phyloP scores from a whole-genome alignment of 495 filamentous ascomycete genomes.

The Neurospora africana region DNA sequence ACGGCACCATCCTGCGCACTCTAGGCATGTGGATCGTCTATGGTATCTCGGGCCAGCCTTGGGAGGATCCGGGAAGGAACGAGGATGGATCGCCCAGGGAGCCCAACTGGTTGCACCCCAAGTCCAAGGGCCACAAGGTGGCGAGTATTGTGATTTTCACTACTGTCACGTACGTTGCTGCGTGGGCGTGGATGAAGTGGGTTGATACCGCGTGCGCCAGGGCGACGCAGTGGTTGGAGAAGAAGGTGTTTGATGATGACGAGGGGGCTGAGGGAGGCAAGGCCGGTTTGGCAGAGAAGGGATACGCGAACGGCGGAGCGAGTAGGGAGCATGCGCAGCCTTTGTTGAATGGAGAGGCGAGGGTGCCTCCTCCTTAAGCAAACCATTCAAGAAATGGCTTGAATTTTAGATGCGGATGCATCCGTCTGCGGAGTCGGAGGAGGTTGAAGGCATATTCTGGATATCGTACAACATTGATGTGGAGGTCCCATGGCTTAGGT shows the following conservation, averaged over 20 bases:
- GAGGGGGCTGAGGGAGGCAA: constrained; percentile 17
- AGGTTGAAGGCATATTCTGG: background rate
- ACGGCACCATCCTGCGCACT: constrained; percentile 52
- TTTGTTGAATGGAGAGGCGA: background rate
- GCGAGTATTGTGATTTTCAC: constrained; percentile 27
- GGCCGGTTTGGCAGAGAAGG: constrained; percentile 20
- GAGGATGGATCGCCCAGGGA: constrained; percentile 18
- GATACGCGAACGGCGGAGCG: constrained; percentile 1
- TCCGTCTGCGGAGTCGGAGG: background rate
- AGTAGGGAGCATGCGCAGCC: background rate
- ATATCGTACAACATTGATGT: background rate
- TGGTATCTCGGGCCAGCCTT: constrained; percentile 42
- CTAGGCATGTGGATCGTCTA: constrained; percentile 55
- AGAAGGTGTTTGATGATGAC: constrained; percentile 43
- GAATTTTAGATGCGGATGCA: background rate
- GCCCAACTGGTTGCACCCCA: constrained; percentile 24
- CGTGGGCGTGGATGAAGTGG: constrained; percentile 54
- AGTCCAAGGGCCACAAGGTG: constrained; percentile 26
- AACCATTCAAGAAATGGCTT: background rate
- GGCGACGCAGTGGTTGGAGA: constrained; percentile 47
- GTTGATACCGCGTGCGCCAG: constrained; percentile 54
- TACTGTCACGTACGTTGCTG: constrained; percentile 40
- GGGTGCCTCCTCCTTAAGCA: background rate
- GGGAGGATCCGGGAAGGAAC: constrained; percentile 25
- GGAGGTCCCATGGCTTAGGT: background rate